A percentile compares a stretch with the other conserved stretches of the same genome.
Conservation (phyloP, 768 basidiomycete genomes). For the Collybia sordida region DNA sequence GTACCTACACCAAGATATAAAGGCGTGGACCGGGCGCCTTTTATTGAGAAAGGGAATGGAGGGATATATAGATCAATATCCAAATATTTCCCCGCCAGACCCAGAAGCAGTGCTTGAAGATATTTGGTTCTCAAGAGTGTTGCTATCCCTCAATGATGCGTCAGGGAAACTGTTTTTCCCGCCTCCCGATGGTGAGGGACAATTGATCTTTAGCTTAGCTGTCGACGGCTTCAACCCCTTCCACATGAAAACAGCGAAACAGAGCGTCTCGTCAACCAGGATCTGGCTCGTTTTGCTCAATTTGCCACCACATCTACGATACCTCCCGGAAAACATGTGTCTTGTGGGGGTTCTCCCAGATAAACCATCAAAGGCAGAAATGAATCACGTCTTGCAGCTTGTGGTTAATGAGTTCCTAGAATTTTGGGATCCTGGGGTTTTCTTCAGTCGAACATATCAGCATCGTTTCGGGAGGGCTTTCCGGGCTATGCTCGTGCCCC, state of each 20-base stretch:
- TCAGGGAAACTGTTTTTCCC: conserved; percentile 21
- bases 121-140: conserved; percentile 18
- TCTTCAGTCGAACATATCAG: conserved; percentile 19
- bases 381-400: conserved; percentile 33
- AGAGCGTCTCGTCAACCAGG: conserved; percentile 18
- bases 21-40: conserved; percentile 23
- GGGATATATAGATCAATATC: conserved; percentile 17
- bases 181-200: conserved; percentile 11
- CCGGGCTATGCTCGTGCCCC: conserved; percentile 12
- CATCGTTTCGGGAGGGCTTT: conserved; percentile 15
- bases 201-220: conserved; percentile 21
- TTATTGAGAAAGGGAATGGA: conserved; percentile 25
- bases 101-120: conserved; percentile 7
- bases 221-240: conserved; percentile 28
- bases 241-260: conserved; percentile 22
- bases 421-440: conserved; percentile 28
- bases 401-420: conserved; percentile 32
- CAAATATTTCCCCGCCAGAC: not conserved
- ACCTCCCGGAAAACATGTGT: conserved; percentile 33
- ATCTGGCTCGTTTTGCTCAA: conserved; percentile 32
- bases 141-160: conserved; percentile 15
- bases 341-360: conserved; percentile 35
- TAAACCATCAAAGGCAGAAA: conserved; percentile 26
- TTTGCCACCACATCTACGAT: conserved; percentile 17
- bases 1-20: conserved; percentile 21